These are phyloP conservation scores for Trifolium subterraneum DNA, from an alignment of 306 rosid genomes.

Conservation along the genomic window DNA sequence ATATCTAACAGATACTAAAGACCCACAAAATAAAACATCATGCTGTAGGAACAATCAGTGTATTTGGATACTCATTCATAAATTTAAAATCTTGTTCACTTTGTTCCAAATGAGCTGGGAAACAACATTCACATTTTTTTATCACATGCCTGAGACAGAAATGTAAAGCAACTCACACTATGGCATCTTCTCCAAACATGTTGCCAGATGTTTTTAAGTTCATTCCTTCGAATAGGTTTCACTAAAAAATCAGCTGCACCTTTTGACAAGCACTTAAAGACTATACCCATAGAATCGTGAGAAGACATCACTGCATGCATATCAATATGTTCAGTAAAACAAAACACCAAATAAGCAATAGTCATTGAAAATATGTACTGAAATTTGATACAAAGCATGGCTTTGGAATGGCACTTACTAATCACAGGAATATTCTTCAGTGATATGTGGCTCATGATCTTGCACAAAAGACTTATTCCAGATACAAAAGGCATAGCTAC, in stretches of 20 bases:
- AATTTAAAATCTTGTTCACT: neutral
- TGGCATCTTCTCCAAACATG: conserved; percentile 76
- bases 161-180: conserved; percentile 65
- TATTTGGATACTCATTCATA: neutral
- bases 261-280: conserved; percentile 68
- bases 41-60: conserved; percentile 7
- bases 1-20: too few species aligned
- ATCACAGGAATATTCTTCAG: conserved; percentile 69
- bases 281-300: conserved; percentile 66
- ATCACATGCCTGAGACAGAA: conserved; percentile 38
- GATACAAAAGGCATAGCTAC: conserved; percentile 71
- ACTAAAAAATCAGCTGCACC: conserved; percentile 72
- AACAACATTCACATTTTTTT: conserved; percentile 31
- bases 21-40: conserved; percentile 35
- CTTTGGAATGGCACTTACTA: conserved; percentile 60
- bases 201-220: conserved; percentile 77
- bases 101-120: conserved; percentile 5
- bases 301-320: conserved; percentile 62
- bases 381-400: conserved; percentile 13
- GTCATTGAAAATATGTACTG: conserved; percentile 27
- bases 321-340: conserved; percentile 28
- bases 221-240: conserved; percentile 73
- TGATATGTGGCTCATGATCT: conserved; percentile 62
- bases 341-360: conserved; percentile 35
- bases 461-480: conserved; percentile 68